Evolutionary conservation across 768 basidiomycete genomes (phyloP), one percentile per base, ranked within the genome.

Genomic region (Boletales sp.): DNA sequence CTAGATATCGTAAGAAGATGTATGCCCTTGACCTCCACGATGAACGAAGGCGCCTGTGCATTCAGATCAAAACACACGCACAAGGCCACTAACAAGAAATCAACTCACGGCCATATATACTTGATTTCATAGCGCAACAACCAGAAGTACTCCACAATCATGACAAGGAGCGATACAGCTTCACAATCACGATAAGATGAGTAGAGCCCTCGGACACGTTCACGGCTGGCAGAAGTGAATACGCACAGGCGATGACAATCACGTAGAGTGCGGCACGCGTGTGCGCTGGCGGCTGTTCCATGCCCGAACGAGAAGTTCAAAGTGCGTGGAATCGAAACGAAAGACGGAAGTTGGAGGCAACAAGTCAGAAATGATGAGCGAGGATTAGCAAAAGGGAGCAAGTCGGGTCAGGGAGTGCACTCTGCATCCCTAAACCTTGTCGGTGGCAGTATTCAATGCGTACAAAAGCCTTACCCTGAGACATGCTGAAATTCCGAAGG

Each of bases 51-150:
- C 41, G 48, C 8, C 61, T 59, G 48, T 19, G 3, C 5, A 38
- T 12, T 8, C 37, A 11, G 18, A 19, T 19, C 37, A 12, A 11
- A 6, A 19, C 13, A 17, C 14, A 15, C 37, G 36, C 8, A 8
- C 33, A 14, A 11, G 5, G 14, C 9, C 9, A 11, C 33, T 11
- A 3, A 34, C 33, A 14, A 37, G n/a, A 14, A 34, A n/a, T 36
- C 35, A n/a, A 46, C 59, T 53, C 46, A 64, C 58, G 51, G 50
- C 63, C 63, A 64, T 15, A 64, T 33, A 21, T 41, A 14, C 30
- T 42, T 54, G 12, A 33, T 10, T 41, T 64, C 63, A 8, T 50
- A 45, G 0, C 38, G 34, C 1, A 64, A 1, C n/a, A 51, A 25
- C 51, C 49, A 57, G 1, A 37, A 0, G 37, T 51, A 62, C 17